Percentiles rank a stretch among this genome's conserved stretches.
These are phyloP conservation scores for Podosphaera fusca DNA, from an alignment of 2,329 filamentous ascomycete genomes.

Conservation along the genomic window DNA sequence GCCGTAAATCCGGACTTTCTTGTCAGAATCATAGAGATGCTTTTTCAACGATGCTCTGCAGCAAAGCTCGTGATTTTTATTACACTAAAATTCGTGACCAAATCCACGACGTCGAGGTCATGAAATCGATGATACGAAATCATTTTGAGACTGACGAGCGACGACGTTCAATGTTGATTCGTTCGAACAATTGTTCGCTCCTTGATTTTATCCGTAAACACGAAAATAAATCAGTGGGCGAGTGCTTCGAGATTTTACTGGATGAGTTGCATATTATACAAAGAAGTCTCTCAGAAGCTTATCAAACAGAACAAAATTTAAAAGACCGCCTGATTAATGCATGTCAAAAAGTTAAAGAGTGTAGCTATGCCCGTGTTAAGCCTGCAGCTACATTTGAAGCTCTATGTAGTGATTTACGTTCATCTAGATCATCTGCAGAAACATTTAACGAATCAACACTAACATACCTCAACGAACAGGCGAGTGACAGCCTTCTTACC, in stretches of 20 bases:
- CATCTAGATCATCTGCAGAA: too few relatives aligned
- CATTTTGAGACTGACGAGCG: not conserved
- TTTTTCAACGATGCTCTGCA: not conserved
- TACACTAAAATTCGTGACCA: not conserved
- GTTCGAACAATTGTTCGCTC: not conserved
- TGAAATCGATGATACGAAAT: not conserved
- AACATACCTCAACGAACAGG: too few relatives aligned
- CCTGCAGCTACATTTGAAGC: not conserved
- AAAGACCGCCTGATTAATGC: not conserved
- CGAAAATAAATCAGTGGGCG: not conserved
- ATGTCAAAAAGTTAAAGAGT: not conserved
- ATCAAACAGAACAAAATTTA: not conserved
- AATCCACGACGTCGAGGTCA: not conserved
- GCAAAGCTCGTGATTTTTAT: not conserved
- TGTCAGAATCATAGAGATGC: not conserved
- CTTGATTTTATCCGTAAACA: not conserved
- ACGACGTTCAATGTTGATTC: not conserved
- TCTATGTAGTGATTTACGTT: not conserved
- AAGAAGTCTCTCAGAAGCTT: not conserved
- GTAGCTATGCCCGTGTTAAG: not conserved
- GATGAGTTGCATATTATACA: not conserved
- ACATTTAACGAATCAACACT: too few relatives aligned
- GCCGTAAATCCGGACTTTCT: not conserved
- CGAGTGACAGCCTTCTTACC: too few relatives aligned
- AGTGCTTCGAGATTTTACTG: not conserved